Conservation (phyloP, 768 basidiomycete species). For the Leccinellum rugosiceps region DNA sequence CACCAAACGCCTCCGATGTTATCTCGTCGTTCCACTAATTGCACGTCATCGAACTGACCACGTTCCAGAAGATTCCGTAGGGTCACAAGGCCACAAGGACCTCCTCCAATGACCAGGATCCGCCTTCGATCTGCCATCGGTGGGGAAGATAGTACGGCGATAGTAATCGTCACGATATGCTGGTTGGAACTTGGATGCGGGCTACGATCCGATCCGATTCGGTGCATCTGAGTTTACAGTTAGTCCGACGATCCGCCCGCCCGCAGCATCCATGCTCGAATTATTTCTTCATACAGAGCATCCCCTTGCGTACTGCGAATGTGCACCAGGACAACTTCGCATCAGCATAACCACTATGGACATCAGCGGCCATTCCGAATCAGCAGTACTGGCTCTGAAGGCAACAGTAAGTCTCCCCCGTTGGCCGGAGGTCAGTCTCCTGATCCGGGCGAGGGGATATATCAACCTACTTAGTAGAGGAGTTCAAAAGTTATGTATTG, state of each 20-base stretch:
- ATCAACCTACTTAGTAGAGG: no score
- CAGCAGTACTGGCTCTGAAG: not conserved
- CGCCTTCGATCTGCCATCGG: slow-evolving; percentile 8
- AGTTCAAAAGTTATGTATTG: no score
- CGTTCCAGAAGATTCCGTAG: slow-evolving; percentile 46
- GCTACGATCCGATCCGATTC: not conserved
- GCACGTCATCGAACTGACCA: slow-evolving; percentile 41
- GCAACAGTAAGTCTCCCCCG: not conserved
- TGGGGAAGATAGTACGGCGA: not conserved
- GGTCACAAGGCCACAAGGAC: slow-evolving; percentile 45
- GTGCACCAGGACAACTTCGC: not conserved
- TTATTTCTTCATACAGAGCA: not conserved
- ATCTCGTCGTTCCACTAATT: slow-evolving; percentile 42
- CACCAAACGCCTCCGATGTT: slow-evolving; percentile 54
- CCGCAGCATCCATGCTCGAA: not conserved
- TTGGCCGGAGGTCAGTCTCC: not conserved
- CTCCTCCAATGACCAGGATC: slow-evolving; percentile 46
- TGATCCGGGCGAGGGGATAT: no score
- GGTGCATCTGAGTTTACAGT: not conserved
- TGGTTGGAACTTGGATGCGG: not conserved
- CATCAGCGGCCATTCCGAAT: not conserved
- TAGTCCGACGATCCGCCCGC: not conserved
- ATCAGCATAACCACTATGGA: not conserved
- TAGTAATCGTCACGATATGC: not conserved
- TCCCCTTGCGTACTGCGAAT: not conserved